Conservation (phyloP, 2,329 filamentous ascomycete genomes). For the Coniosporium tulheliwenetii region DNA sequence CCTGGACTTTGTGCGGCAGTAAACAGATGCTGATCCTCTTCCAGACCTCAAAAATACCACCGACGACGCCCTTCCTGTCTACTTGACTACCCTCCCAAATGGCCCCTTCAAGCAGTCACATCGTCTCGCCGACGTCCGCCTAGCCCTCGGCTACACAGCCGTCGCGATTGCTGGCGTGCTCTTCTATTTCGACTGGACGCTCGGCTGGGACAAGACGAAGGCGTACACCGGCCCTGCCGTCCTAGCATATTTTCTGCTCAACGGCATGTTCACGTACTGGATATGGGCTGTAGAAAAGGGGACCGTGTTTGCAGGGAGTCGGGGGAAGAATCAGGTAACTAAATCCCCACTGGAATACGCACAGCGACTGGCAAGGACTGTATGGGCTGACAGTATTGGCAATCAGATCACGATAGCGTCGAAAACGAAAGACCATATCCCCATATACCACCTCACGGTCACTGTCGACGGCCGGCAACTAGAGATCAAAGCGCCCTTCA, state of each 20-base stretch:
- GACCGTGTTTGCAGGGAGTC: constrained; percentile 63
- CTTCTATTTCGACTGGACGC: constrained; percentile 83
- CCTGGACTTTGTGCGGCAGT: too few relatives aligned
- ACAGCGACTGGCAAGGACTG: background rate
- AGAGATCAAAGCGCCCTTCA: constrained; percentile 49
- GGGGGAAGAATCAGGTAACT: constrained; percentile 41
- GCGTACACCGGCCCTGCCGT: constrained; percentile 69
- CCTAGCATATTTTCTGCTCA: constrained; percentile 61
- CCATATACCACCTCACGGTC: constrained; percentile 56
- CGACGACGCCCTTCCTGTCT: constrained; percentile 87
- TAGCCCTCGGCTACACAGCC: constrained; percentile 68
- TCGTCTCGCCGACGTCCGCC: constrained; percentile 63
- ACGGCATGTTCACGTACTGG: constrained; percentile 68
- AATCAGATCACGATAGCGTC: constrained; percentile 52
- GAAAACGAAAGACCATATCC: constrained; percentile 57
- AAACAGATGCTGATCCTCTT: too few relatives aligned
- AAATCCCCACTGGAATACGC: background rate
- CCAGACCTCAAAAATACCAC: constrained; percentile 91
- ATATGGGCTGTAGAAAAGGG: constrained; percentile 70
- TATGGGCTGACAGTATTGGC: background rate
- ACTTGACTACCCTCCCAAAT: constrained; percentile 64
- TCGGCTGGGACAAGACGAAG: constrained; percentile 80
- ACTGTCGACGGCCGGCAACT: constrained; percentile 16
- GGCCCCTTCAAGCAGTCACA: constrained; percentile 60
- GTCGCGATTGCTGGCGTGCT: constrained; percentile 67